Percentiles rank a stretch among this genome's conserved stretches.
These are phyloP conservation scores for Biancaea sappan DNA, from an alignment of 306 rosid species.

Conservation along the genomic window DNA sequence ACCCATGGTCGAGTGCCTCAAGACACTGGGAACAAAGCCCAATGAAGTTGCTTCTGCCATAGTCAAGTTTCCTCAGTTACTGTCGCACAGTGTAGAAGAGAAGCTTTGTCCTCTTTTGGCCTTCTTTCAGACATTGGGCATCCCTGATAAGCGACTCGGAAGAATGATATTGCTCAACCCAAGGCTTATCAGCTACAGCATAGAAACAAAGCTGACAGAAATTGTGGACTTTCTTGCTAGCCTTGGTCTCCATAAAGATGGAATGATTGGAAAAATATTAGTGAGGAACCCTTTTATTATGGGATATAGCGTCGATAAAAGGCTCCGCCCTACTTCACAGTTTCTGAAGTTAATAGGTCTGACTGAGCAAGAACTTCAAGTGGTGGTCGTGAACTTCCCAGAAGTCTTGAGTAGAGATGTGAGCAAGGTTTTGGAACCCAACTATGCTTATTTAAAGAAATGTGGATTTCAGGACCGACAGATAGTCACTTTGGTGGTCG, in stretches of 20 bases:
- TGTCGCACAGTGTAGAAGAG: conserved; percentile 83
- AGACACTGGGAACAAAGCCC: conserved; percentile 71
- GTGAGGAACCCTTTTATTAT: conserved; percentile 76
- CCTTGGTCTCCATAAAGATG: conserved; percentile 75
- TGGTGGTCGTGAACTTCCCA: conserved; percentile 66
- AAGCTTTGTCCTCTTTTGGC: conserved; percentile 95
- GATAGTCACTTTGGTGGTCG: conserved; percentile 70
- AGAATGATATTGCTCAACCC: conserved; percentile 80
- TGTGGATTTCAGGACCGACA: conserved; percentile 72
- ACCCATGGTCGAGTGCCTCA: conserved; percentile 82
- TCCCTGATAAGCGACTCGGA: conserved; percentile 82
- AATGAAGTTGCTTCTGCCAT: conserved; percentile 74
- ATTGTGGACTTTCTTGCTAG: conserved; percentile 70
- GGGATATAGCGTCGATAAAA: conserved; percentile 84
- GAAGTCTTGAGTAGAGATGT: conserved; percentile 82
- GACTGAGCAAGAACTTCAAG: conserved; percentile 62
- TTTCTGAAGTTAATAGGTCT: conserved; percentile 72
- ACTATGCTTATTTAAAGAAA: conserved; percentile 56
- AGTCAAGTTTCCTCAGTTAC: conserved; percentile 78
- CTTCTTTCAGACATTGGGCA: conserved; percentile 78
- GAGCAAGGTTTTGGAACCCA: conserved; percentile 68
- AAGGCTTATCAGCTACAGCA: conserved; percentile 91
- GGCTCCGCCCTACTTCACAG: conserved; percentile 70
- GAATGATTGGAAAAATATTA: conserved; percentile 76
- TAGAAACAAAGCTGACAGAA: conserved; percentile 70